phyloP scores from a whole-genome alignment of 345 rosid genomes.

The Acer negundo region DNA sequence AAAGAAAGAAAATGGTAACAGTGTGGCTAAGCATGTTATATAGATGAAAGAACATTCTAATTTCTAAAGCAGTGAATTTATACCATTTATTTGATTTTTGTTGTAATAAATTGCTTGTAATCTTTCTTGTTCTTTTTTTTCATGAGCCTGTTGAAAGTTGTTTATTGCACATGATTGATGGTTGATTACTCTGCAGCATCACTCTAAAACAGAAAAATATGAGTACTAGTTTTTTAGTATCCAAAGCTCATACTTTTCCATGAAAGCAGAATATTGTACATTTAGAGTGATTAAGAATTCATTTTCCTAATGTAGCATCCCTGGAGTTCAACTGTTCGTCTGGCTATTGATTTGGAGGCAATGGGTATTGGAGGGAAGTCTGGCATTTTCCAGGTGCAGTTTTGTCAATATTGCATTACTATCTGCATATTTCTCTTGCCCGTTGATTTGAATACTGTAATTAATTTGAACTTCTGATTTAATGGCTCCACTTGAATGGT shows the following conservation, averaged over 20 bases:
- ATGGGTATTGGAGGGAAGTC: conserved; percentile 98
- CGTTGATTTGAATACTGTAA: conserved; percentile 14
- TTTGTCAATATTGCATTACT: conserved; percentile 13
- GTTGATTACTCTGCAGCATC: conserved; percentile 5
- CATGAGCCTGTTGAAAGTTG: neutral
- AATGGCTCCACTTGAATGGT: conserved; percentile 4
- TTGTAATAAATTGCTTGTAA: neutral
- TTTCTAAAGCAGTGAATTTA: neutral
- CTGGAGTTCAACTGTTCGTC: conserved; percentile 69
- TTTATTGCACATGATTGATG: neutral
- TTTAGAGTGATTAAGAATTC: conserved; percentile 20
- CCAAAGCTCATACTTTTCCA: neutral
- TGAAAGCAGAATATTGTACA: neutral
- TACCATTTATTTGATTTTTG: neutral
- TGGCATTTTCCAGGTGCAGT: conserved; percentile 75
- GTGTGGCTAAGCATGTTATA: neutral
- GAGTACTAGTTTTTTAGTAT: neutral
- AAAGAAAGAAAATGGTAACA: neutral
- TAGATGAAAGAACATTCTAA: neutral
- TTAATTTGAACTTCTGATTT: conserved; percentile 11
- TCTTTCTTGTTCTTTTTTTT: neutral
- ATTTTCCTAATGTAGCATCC: conserved; percentile 69
- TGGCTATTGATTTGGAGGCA: conserved; percentile 94
- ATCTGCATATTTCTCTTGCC: neutral
- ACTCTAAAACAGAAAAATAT: conserved; percentile 1